Conservation (phyloP, 2,329 filamentous ascomycete species). For the Coccinonectria pachysandricola region DNA sequence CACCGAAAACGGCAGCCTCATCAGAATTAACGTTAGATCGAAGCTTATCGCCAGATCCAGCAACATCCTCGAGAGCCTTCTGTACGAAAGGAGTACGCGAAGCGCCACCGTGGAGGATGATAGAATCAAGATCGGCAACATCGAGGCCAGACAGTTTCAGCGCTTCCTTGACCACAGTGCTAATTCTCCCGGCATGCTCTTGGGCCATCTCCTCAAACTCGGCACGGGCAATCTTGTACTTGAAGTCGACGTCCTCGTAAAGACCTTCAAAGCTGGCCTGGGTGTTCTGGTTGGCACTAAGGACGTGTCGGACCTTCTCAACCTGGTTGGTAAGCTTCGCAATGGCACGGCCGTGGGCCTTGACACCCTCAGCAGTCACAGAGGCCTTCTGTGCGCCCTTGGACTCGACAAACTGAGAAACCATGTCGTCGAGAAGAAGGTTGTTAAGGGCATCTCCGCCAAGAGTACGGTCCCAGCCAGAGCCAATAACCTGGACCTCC, state of each 20-base stretch:
- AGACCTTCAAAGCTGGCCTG: slow-evolving; percentile 75
- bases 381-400: slow-evolving; percentile 55
- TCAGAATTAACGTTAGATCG: slow-evolving; percentile 94
- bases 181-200: slow-evolving; percentile 57
- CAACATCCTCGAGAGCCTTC: slow-evolving; percentile 68
- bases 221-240: slow-evolving; percentile 72
- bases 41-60: slow-evolving; percentile 66
- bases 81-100: slow-evolving; percentile 92
- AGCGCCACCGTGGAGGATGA: slow-evolving; percentile 88
- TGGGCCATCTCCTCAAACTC: slow-evolving; percentile 73
- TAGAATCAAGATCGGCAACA: slow-evolving; percentile 68
- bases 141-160: slow-evolving; percentile 63
- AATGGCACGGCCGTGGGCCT: slow-evolving; percentile 69
- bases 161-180: slow-evolving; percentile 60
- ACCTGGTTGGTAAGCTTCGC: slow-evolving; percentile 91
- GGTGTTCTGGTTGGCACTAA: slow-evolving; percentile 87
- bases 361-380: slow-evolving; percentile 53
- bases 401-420: slow-evolving; percentile 65
- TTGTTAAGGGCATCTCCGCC: slow-evolving; percentile 85
- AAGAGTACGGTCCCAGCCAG: slow-evolving; percentile 80
- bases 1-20: slow-evolving; percentile 91
- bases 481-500: slow-evolving; percentile 81
- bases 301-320: slow-evolving; percentile 73
- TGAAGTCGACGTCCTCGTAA: slow-evolving; percentile 87
- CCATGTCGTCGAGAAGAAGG: slow-evolving; percentile 81